phyloP scores from a whole-genome alignment of 495 filamentous ascomycete species.

The Trichoderma parareesei region DNA sequence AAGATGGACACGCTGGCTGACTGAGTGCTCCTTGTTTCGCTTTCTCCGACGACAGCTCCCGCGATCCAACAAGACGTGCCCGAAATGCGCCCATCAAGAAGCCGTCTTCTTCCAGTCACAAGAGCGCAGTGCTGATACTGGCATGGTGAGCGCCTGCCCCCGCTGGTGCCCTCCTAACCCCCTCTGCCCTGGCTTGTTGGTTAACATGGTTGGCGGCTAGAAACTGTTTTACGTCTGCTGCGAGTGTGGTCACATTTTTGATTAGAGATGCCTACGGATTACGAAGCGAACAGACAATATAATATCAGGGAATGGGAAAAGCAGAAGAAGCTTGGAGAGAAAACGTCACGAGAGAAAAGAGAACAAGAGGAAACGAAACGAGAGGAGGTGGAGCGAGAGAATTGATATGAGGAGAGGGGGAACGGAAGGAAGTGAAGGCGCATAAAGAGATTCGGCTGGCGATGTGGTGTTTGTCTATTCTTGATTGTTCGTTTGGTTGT shows the following conservation, averaged over 20 bases:
- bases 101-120: constrained; percentile 98
- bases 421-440: too few relatives aligned
- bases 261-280: constrained; percentile 26
- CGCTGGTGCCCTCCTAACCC: background rate
- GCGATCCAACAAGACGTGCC: constrained; percentile 72
- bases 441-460: too few relatives aligned
- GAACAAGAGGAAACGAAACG: too few relatives aligned
- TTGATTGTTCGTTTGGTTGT: background rate
- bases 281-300: too few relatives aligned
- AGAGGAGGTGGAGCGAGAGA: too few relatives aligned
- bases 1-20: constrained; percentile 21
- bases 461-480: background rate
- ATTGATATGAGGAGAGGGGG: too few relatives aligned
- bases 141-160: constrained; percentile 66
- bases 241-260: constrained; percentile 80
- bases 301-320: too few relatives aligned
- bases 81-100: constrained; percentile 73
- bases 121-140: constrained; percentile 90
- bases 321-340: constrained; percentile 1
- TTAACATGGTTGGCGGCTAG: constrained; percentile 38
- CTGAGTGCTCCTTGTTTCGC: constrained; percentile 24
- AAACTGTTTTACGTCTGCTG: constrained; percentile 98
- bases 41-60: constrained; percentile 57
- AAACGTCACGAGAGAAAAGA: too few relatives aligned
- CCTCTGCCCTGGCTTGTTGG: constrained; percentile 10